Evolutionary conservation across 805 yeast genomes (phyloP), one percentile per base, ranked within the genome.

Genomic region (Groenewaldozyma tartarivorans): DNA sequence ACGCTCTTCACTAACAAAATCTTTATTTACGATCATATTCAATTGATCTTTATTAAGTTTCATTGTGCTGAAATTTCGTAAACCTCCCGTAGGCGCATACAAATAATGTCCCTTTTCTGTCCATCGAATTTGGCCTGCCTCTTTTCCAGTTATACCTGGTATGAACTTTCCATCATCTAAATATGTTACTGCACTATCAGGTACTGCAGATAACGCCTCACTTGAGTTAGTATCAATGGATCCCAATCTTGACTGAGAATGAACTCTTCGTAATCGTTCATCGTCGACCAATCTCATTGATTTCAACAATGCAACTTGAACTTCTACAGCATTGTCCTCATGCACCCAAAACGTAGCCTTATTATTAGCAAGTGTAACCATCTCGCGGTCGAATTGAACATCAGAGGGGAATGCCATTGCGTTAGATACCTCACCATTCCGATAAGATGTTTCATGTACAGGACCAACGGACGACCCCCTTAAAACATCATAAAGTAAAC

Each of bases 261-360:
- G 42, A 17, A 20, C 18, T 13, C 6, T 22, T 19, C 39, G 39
- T 30, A 18, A 17, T 39, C 11, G 20, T 17, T 19, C 45, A 29
- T 20, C 31, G 4, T 42, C 48, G 18, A 62, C 56, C 20, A 67
- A 51, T 20, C 57, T 59, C 46, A 72, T 65, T 34, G 68, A 63
- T 35, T 70, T 63, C 24, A 75, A 56, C 26, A 77, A 56, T 22
- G 60, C 56, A 19, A 77, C 61, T 46, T 68, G 67, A 22, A 74
- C 60, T 53, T 77, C 81, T 43, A 69, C 63, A n/a, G 74, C 48
- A 50, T 75, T 74, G 54, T 77, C 83, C 11, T 61, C 62, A 48
- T 77, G 82, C n/a, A 77, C 71, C 71, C 81, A 69, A 53, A 71
- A 74, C 4, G 58, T 46, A 29, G 62, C 60, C 1, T 63, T 58